These are phyloP conservation scores for Alternaria atra DNA, from an alignment of 2,329 filamentous ascomycete genomes.

Conservation along the genomic window DNA sequence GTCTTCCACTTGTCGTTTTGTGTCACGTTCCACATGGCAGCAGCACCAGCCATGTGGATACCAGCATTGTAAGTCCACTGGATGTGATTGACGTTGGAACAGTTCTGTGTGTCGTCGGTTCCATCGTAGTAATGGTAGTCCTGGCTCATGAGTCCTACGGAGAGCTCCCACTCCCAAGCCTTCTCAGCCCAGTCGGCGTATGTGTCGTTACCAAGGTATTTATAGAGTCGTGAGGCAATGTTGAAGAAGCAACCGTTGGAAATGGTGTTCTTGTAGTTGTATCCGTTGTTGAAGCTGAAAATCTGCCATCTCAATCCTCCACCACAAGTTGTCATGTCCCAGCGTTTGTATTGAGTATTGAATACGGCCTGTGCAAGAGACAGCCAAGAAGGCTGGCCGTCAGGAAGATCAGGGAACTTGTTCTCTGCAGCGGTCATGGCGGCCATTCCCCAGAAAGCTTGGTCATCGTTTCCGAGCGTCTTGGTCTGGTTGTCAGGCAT, in stretches of 20 bases:
- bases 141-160: constrained; percentile 60
- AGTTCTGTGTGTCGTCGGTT: constrained; percentile 55
- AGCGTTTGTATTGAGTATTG: constrained; percentile 73
- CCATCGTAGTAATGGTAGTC: constrained; percentile 59
- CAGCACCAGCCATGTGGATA: constrained; percentile 57
- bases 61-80: constrained; percentile 60
- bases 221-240: constrained; percentile 77
- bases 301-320: constrained; percentile 87
- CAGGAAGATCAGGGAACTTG: constrained; percentile 55
- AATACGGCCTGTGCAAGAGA: constrained; percentile 76
- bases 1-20: constrained; percentile 45
- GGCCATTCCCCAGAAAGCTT: constrained; percentile 67
- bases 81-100: constrained; percentile 54
- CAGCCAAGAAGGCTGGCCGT: constrained; percentile 69
- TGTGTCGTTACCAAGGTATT: constrained; percentile 69
- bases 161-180: constrained; percentile 66
- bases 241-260: constrained; percentile 86
- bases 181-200: constrained; percentile 69
- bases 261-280: constrained; percentile 84
- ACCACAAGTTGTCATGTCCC: constrained; percentile 72
- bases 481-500: constrained; percentile 77
- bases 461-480: constrained; percentile 64
- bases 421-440: constrained; percentile 67
- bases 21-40: constrained; percentile 58
- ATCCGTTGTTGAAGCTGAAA: constrained; percentile 76